These are phyloP conservation scores for Casaregolazyma suthepensis DNA, from an alignment of 1,139 yeast species.

Conservation along the genomic window DNA sequence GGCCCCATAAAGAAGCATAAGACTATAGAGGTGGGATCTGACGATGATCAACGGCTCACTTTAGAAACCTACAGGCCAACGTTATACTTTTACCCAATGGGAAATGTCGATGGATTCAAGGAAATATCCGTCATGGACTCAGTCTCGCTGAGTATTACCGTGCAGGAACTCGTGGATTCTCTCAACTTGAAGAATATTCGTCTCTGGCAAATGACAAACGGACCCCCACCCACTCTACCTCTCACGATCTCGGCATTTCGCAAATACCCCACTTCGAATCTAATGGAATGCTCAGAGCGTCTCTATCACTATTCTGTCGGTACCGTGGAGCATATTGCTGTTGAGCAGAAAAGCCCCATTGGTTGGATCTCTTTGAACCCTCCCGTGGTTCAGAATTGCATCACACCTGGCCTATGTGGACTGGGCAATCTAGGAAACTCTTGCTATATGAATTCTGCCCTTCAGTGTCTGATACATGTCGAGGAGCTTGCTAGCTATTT, in stretches of 20 bases:
- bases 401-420: slow-evolving; percentile 49
- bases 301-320: slow-evolving; percentile 4
- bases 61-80: slow-evolving; percentile 10
- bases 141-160: not conserved
- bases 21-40: slow-evolving; percentile 11
- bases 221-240: slow-evolving; percentile 4
- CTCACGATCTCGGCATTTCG: slow-evolving; percentile 8
- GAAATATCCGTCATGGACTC: slow-evolving; percentile 6
- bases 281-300: slow-evolving; percentile 7
- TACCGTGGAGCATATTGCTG: slow-evolving; percentile 7
- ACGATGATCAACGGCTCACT: slow-evolving; percentile 3
- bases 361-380: slow-evolving; percentile 12
- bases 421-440: slow-evolving; percentile 83
- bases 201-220: slow-evolving; percentile 8
- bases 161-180: slow-evolving; percentile 1
- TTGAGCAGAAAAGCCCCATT: slow-evolving; percentile 11
- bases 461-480: slow-evolving; percentile 82
- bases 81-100: slow-evolving; percentile 12
- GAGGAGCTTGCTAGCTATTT: slow-evolving; percentile 82
- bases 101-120: slow-evolving; percentile 8
- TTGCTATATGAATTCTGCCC: slow-evolving; percentile 94
- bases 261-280: slow-evolving; percentile 1
- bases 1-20: slow-evolving; percentile 8
- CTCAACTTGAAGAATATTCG: slow-evolving; percentile 5
- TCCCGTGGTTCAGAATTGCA: slow-evolving; percentile 4